These are phyloP conservation scores for Globisporangium barbulae DNA, from an alignment of 352 stramenopile genomes.

Conservation along the genomic window DNA sequence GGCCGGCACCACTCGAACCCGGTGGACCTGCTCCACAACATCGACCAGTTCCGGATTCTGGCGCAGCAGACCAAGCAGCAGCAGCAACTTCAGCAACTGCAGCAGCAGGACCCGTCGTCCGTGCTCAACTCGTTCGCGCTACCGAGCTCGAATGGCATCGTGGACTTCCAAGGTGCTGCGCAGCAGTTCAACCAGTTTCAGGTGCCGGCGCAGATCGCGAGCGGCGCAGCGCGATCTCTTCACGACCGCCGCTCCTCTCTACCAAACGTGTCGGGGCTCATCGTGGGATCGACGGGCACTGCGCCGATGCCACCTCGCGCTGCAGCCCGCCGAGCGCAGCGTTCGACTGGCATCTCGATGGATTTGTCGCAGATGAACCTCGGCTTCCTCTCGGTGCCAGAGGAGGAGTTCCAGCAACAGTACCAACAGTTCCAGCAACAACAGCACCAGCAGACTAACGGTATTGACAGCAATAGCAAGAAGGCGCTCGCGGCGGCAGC, in stretches of 20 bases:
- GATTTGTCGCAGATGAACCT: slow-evolving; percentile 84
- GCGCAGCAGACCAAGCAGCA: slow-evolving; percentile 57
- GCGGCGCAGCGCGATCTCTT: slow-evolving; percentile 50
- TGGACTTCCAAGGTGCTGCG: not conserved
- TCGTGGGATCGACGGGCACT: not conserved
- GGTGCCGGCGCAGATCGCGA: slow-evolving; percentile 52
- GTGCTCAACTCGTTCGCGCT: slow-evolving; percentile 28
- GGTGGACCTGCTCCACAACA: slow-evolving; percentile 71
- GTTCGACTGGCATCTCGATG: slow-evolving; percentile 77
- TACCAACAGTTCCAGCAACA: slow-evolving; percentile 24
- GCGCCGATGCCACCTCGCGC: slow-evolving; percentile 7
- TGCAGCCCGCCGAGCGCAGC: slow-evolving; percentile 29
- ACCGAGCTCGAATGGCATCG: slow-evolving; percentile 8
- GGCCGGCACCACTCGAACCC: slow-evolving; percentile 70
- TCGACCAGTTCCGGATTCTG: slow-evolving; percentile 69
- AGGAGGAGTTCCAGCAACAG: slow-evolving; percentile 52
- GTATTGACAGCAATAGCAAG: slow-evolving; percentile 26
- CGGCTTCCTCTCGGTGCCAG: slow-evolving; percentile 58
- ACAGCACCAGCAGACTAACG: slow-evolving; percentile 11
- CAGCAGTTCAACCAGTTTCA: slow-evolving; percentile 35
- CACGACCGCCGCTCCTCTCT: slow-evolving; percentile 53
- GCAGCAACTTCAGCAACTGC: slow-evolving; percentile 42
- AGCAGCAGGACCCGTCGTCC: slow-evolving; percentile 11
- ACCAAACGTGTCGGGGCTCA: slow-evolving; percentile 15
- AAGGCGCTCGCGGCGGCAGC: slow-evolving; percentile 13